Percentiles rank a stretch among this genome's conserved stretches.
Conservation (phyloP, 2,329 filamentous ascomycete species). For the Massarina eburnea region DNA sequence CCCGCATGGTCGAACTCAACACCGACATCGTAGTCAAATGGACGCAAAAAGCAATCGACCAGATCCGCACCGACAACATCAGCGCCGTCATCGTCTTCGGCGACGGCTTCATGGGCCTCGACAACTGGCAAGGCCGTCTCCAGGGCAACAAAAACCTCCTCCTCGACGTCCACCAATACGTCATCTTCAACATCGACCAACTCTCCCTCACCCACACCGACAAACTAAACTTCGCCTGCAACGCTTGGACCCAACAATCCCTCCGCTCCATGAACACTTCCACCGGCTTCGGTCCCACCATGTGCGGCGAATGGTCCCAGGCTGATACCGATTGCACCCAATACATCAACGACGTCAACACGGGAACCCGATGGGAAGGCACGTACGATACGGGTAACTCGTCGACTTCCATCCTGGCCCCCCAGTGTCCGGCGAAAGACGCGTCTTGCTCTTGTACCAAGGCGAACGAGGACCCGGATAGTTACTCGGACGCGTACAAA, state of each 20-base stretch:
- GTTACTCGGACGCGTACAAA: slow-evolving; percentile 76
- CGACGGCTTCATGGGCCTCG: slow-evolving; percentile 90
- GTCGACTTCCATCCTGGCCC: slow-evolving; percentile 64
- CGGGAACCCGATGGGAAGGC: slow-evolving; percentile 89
- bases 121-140: slow-evolving; percentile 86
- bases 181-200: slow-evolving; percentile 92
- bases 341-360: slow-evolving; percentile 85
- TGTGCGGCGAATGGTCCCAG: slow-evolving; percentile 97
- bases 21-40: slow-evolving; percentile 70
- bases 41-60: slow-evolving; percentile 71
- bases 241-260: slow-evolving; percentile 82
- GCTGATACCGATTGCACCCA: slow-evolving; percentile 92
- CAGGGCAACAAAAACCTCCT: slow-evolving; percentile 71
- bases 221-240: slow-evolving; percentile 86
- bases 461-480: slow-evolving; percentile 72
- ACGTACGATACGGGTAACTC: slow-evolving; percentile 71
- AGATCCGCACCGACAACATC: slow-evolving; percentile 77
- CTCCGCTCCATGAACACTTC: slow-evolving; percentile 68
- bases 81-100: slow-evolving; percentile 77
- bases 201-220: slow-evolving; percentile 78
- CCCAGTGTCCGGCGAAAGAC: slow-evolving; percentile 69
- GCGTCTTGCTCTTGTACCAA: slow-evolving; percentile 69
- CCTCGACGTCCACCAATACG: slow-evolving; percentile 97
- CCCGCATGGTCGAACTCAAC: slow-evolving; percentile 73
- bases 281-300: slow-evolving; percentile 86